Evolutionary conservation across 306 rosid species (phyloP).

Genomic region (Lupinus albus): DNA sequence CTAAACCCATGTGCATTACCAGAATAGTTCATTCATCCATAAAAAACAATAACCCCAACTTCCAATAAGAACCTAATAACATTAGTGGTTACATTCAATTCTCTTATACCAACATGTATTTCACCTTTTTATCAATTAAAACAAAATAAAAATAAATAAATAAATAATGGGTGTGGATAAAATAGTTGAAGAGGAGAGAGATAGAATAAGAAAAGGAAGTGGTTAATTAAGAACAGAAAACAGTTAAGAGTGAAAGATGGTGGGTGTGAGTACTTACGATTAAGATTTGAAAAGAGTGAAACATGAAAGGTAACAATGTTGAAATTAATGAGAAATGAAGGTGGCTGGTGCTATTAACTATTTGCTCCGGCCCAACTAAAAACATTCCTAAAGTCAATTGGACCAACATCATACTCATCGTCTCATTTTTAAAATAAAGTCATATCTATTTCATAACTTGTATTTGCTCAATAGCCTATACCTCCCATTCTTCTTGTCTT

Average conservation of each 20-base stretch:
- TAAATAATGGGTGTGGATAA: too few species aligned
- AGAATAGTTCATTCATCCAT: slow-evolving; percentile 17
- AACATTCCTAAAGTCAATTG: too few species aligned
- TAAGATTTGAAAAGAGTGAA: not conserved
- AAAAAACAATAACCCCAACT: not conserved
- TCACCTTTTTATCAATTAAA: too few species aligned
- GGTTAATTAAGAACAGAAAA: not conserved
- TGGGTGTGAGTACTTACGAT: not conserved
- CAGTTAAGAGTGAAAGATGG: not conserved
- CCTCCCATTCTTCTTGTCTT: too few species aligned
- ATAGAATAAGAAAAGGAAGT: not conserved
- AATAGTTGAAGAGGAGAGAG: not conserved
- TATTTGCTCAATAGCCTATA: too few species aligned
- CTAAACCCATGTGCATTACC: not conserved
- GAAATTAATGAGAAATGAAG: not conserved
- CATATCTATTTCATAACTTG: too few species aligned
- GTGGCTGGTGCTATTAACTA: too few species aligned
- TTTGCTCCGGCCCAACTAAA: too few species aligned
- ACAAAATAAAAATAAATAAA: too few species aligned
- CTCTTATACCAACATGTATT: too few species aligned
- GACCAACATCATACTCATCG: too few species aligned
- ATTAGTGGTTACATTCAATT: not conserved
- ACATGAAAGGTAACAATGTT: slow-evolving; percentile 1
- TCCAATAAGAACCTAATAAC: not conserved
- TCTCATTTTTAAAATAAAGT: too few species aligned